phyloP scores from a whole-genome alignment of 2,329 filamentous ascomycete genomes.

The Dothideomycetes sp. region DNA sequence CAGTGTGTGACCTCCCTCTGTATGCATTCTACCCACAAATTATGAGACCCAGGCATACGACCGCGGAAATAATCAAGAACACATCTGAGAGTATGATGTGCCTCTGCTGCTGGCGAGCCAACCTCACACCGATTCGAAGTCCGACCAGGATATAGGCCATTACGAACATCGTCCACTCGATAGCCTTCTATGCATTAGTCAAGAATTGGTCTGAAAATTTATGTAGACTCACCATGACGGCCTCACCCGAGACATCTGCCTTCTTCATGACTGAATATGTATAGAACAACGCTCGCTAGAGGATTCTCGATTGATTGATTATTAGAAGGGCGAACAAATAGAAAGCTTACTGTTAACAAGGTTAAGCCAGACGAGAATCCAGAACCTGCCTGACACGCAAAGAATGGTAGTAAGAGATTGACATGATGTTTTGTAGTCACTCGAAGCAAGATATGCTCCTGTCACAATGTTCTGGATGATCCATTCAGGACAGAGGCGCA shows the following conservation, averaged over 20 bases:
- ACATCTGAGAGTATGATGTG: conserved; percentile 5
- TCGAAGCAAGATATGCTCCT: no score
- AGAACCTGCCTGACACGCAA: no score
- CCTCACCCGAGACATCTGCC: conserved; percentile 21
- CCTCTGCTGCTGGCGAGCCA: conserved; percentile 1
- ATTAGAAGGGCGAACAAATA: no score
- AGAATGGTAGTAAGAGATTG: no score
- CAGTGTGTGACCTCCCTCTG: neutral
- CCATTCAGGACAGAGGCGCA: no score
- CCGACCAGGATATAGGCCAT: conserved; percentile 1
- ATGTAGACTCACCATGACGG: conserved; percentile 13
- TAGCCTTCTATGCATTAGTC: neutral
- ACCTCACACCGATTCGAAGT: conserved; percentile 1
- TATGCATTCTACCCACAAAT: neutral
- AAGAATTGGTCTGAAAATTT: neutral
- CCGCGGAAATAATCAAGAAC: neutral
- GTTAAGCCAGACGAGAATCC: no score
- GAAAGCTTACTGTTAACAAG: no score
- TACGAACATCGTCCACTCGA: conserved; percentile 5
- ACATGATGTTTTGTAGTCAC: no score
- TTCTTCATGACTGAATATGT: no score
- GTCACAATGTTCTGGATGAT: no score
- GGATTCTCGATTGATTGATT: no score
- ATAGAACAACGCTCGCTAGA: no score
- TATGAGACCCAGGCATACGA: conserved; percentile 1